Base-by-base conservation (phyloP, 2,329 filamentous ascomycete genomes). In the Paecilomyces fulvus region DNA sequence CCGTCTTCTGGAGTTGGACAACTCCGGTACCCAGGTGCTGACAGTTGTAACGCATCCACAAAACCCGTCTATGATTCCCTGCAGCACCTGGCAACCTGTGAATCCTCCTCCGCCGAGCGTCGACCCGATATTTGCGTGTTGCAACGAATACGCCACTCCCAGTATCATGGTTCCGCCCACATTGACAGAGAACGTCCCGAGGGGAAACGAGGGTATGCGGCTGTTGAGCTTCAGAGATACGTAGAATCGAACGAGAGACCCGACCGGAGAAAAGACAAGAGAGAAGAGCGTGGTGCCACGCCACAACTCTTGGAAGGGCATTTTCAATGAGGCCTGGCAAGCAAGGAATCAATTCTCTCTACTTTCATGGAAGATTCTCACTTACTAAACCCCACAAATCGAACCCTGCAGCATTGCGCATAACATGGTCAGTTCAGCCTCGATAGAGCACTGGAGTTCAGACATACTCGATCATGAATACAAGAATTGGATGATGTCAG, bases 101-200 rank as follows among this genome's bases (percentile, higher is more conserved):
- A 82, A 66, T 0, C 79, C 81, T 3, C 77, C 78, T 58, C 62
- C 59, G 54, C 60, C 66, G 1, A 80, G 61, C 0, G 76, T 78
- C 0, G 76, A 78, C 2, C 53, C 59, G 12, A 74, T 65, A 28
- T 59, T 59, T 4, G 81, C 74, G 64, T 90, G 89, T 58, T 89
- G 87, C 48, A 95, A 74, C 64, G 92, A 87, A 76, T 83, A 95
- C 6, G 83, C 79, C 80, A 89, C 86, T 17, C 83, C 90, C 43
- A 94, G 71, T 17, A 95, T 72, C 0, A 79, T 81, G 0, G 89
- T 90, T 14, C 90, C 91, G 11, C 85, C 67, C 1, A 92, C 75
- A 64, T 96, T 96, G 51, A 87, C 89, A 0, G 76, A 74, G 64
- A 95, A 95, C 0, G 91, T 96, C 9, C 91, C 91, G 0, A 95